phyloP scores from a whole-genome alignment of 1,139 yeast species.

The Yamadazyma siamensis region DNA sequence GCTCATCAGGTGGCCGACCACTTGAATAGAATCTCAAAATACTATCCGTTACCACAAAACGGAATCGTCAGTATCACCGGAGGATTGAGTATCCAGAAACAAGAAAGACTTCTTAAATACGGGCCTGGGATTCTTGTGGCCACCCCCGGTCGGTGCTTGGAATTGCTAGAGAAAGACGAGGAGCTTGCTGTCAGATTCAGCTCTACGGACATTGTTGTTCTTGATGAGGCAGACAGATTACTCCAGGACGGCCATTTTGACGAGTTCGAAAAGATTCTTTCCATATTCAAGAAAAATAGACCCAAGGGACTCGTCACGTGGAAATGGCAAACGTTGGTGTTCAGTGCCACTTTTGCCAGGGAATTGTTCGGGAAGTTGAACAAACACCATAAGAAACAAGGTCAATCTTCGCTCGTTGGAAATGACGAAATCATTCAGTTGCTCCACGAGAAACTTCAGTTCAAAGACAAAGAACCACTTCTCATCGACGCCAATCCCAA shows the following conservation, averaged over 20 bases:
- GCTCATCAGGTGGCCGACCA: slow-evolving; percentile 93
- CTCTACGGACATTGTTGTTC: slow-evolving; percentile 65
- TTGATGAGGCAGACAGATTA: slow-evolving; percentile 97
- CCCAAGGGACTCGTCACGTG: slow-evolving; percentile 19
- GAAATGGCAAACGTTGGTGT: slow-evolving; percentile 88
- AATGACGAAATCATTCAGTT: slow-evolving; percentile 54
- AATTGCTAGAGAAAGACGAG: slow-evolving; percentile 64
- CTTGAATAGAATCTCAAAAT: slow-evolving; percentile 57
- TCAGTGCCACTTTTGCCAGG: slow-evolving; percentile 89
- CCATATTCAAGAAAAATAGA: slow-evolving; percentile 45
- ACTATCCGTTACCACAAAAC: slow-evolving; percentile 51
- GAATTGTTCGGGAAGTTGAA: slow-evolving; percentile 75
- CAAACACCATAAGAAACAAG: slow-evolving; percentile 28
- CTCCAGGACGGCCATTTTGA: slow-evolving; percentile 96
- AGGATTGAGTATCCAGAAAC: slow-evolving; percentile 91
- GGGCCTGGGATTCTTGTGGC: slow-evolving; percentile 87
- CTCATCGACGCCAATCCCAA: slow-evolving; percentile 87
- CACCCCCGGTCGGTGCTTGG: slow-evolving; percentile 93
- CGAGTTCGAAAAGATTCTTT: slow-evolving; percentile 81
- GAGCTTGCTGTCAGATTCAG: slow-evolving; percentile 55
- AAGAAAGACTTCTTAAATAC: slow-evolving; percentile 69
- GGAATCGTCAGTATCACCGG: slow-evolving; percentile 86
- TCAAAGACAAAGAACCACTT: slow-evolving; percentile 55
- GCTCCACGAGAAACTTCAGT: slow-evolving; percentile 55
- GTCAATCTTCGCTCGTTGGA: slow-evolving; percentile 28